Evolutionary conservation across 1,139 yeast species (phyloP).

Genomic region (Suhomyces terraborum): DNA sequence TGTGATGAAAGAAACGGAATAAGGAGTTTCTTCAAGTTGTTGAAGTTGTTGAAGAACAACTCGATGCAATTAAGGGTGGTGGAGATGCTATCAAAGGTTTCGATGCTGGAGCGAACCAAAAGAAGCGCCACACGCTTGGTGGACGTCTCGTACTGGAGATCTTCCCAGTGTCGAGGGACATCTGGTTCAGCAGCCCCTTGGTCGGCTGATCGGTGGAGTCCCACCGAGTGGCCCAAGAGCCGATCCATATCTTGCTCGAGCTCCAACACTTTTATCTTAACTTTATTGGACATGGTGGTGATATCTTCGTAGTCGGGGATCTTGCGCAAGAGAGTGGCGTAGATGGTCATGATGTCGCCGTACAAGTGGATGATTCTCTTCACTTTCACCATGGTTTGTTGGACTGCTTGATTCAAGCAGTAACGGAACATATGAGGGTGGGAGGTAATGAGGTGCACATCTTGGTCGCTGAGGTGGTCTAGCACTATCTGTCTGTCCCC

Average conservation of each 20-base stretch:
- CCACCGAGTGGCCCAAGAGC: slow-evolving; percentile 27
- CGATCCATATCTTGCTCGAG: slow-evolving; percentile 38
- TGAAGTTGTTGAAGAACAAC: slow-evolving; percentile 38
- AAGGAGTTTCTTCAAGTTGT: slow-evolving; percentile 41
- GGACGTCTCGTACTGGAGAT: slow-evolving; percentile 27
- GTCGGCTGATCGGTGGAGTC: background rate
- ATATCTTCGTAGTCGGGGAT: slow-evolving; percentile 48
- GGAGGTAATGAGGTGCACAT: slow-evolving; percentile 28
- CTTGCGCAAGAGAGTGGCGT: slow-evolving; percentile 42
- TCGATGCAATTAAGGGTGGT: slow-evolving; percentile 35
- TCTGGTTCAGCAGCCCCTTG: slow-evolving; percentile 1
- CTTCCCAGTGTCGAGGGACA: slow-evolving; percentile 28
- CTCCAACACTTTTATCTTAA: slow-evolving; percentile 26
- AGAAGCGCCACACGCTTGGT: slow-evolving; percentile 27
- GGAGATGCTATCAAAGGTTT: slow-evolving; percentile 25
- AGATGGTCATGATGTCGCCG: slow-evolving; percentile 43
- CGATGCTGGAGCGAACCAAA: slow-evolving; percentile 25
- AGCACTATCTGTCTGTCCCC: slow-evolving; percentile 34
- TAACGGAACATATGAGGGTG: slow-evolving; percentile 35
- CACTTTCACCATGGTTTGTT: slow-evolving; percentile 30
- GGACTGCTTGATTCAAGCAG: slow-evolving; percentile 38
- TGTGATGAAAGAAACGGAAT: slow-evolving; percentile 39
- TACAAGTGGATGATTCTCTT: slow-evolving; percentile 41
- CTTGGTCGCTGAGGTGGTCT: slow-evolving; percentile 27
- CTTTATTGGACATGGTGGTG: slow-evolving; percentile 34